A percentile compares a stretch with the other conserved stretches of the same genome.
Evolutionary conservation across 257 asterid genomes (phyloP).

Genomic region (Voacanga thouarsii): DNA sequence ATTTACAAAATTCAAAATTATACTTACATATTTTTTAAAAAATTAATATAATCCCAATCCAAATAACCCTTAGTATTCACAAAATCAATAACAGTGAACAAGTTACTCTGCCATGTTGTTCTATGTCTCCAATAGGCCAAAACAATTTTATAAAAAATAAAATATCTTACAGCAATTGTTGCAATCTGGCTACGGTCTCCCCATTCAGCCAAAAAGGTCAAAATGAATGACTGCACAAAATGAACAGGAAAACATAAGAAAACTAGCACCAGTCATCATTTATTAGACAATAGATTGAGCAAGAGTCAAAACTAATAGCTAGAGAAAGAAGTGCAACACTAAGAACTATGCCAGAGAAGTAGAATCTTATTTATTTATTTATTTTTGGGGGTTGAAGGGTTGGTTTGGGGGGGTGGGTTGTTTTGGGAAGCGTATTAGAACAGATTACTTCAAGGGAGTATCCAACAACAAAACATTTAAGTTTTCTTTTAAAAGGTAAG

Average conservation of each 20-base stretch:
- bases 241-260: constrained; percentile 3
- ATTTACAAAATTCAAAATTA: no score
- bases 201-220: constrained; percentile 98
- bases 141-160: neutral
- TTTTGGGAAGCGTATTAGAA: no score
- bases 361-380: no score
- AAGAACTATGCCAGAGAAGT: no score
- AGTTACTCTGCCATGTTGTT: neutral
- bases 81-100: neutral
- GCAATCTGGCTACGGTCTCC: constrained; percentile 99
- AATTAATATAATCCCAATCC: no score
- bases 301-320: neutral
- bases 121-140: neutral
- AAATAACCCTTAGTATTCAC: neutral
- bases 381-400: no score
- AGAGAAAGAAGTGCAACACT: neutral
- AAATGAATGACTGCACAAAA: constrained; percentile 71
- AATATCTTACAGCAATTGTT: constrained; percentile 82
- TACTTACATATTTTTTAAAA: no score
- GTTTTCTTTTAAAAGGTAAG: no score
- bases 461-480: no score
- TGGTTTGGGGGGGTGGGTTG: no score
- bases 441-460: neutral
- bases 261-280: neutral
- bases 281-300: neutral